Evolutionary conservation across 169 alveolate species (phyloP), one percentile per base, ranked within the genome.

Genomic region (Theileria orientalis): DNA sequence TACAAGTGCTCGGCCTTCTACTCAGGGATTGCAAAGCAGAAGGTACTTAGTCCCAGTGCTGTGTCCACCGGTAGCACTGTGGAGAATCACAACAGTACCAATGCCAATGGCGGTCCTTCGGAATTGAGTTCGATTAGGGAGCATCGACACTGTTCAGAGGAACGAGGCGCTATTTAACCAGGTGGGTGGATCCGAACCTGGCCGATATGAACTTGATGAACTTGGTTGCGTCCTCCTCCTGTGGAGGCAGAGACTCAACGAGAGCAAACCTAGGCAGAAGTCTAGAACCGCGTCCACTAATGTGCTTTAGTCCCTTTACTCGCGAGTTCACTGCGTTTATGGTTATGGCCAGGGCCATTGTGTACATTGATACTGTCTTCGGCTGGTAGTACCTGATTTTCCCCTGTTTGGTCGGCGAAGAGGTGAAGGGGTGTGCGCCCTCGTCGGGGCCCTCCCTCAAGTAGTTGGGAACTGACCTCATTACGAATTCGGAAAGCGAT

Each of bases 1-100:
- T 79, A 79, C 67, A 70, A 69, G 44, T 79, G 87, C 32, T 75
- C 87, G 1, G 51, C 41, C 30, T 61, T 40, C 40, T 79, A 33
- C 52, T 63, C 49, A 2, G n/a, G 57, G 8, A 69, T 69, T 1
- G 64, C 75, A 25, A 30, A 41, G 14, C 62, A 56, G 16, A 33
- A n/a, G n/a, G n/a, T n/a, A n/a, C n/a, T n/a, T n/a, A n/a, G n/a
- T n/a, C n/a, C n/a, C n/a, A n/a, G n/a, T n/a, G n/a, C n/a, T n/a
- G n/a, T n/a, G n/a, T n/a, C n/a, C n/a, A n/a, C 57, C 49, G 68
- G 32, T 7, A 46, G 33, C 49, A 23, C 11, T 19, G 6, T 8
- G 32, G 62, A 52, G 2, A 52, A 25, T 46, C n/a, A 21, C 8
- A 19, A 13, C 25, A 14, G n/a, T 49, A 27, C 7, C 21, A 13